Evolutionary conservation across 495 filamentous ascomycete genomes (phyloP).

Genomic region (Podospora appendiculata): DNA sequence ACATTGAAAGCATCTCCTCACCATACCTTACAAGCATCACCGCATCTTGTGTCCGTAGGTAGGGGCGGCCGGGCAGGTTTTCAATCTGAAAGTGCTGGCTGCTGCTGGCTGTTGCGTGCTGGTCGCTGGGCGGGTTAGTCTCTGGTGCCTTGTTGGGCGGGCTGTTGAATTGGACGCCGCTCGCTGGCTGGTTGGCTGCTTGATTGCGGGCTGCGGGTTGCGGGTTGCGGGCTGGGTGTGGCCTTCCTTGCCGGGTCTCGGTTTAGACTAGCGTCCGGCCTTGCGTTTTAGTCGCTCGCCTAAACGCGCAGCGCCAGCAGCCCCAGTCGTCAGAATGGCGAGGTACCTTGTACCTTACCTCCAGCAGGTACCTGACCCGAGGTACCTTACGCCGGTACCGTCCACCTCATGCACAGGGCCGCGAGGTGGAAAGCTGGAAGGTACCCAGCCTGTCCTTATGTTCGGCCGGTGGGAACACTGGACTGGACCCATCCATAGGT

Average conservation of each 20-base stretch:
- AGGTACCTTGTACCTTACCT: too few species aligned
- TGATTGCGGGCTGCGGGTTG: neutral
- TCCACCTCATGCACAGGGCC: too few species aligned
- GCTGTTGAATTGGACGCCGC: neutral
- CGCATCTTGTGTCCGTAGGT: too few species aligned
- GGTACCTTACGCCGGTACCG: too few species aligned
- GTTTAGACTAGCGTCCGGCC: constrained; percentile 14
- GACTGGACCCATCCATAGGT: neutral
- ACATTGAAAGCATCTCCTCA: too few species aligned
- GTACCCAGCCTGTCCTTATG: too few species aligned
- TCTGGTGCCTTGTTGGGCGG: neutral
- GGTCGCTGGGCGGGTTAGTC: too few species aligned
- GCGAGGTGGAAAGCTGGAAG: too few species aligned
- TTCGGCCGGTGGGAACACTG: constrained; percentile 12
- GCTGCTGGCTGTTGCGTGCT: neutral
- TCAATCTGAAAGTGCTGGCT: too few species aligned
- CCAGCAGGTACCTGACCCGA: too few species aligned
- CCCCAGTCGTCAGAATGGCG: neutral
- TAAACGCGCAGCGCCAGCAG: constrained; percentile 18
- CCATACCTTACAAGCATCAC: too few species aligned
- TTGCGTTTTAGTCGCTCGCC: constrained; percentile 26
- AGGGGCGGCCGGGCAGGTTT: too few species aligned
- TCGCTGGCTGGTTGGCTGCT: neutral
- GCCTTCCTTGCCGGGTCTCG: constrained; percentile 2
- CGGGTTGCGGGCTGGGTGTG: neutral